Percentiles rank a stretch among this genome's conserved stretches.
These are phyloP conservation scores for Nothomitra cinnamomea DNA, from an alignment of 2,329 filamentous ascomycete species.

Conservation along the genomic window DNA sequence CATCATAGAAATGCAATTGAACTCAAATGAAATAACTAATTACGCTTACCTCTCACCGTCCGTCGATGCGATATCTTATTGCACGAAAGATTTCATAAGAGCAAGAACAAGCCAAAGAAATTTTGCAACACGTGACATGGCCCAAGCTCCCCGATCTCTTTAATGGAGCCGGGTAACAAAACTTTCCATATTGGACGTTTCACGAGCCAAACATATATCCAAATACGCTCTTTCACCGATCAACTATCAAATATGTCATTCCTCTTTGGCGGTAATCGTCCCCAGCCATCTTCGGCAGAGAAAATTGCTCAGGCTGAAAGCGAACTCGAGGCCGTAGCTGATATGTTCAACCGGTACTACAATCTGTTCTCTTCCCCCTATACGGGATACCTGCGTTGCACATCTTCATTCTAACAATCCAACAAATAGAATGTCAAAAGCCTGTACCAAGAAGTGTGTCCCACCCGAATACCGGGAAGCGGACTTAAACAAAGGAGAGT, in stretches of 20 bases:
- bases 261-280: conserved; percentile 44
- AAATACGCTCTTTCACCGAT: not conserved
- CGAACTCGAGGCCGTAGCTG: conserved; percentile 92
- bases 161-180: not conserved
- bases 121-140: conserved; percentile 7
- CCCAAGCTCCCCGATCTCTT: conserved; percentile 17
- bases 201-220: not conserved
- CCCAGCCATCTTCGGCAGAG: conserved; percentile 84
- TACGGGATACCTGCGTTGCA: not conserved
- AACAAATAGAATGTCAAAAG: no score
- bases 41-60: not conserved
- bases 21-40: not conserved
- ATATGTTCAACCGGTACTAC: conserved; percentile 92
- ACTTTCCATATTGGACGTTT: not conserved
- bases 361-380: not conserved
- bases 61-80: no score
- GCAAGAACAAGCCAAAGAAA: not conserved
- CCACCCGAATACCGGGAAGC: conserved; percentile 83
- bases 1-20: conserved; percentile 21
- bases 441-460: conserved; percentile 83
- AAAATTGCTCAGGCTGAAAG: conserved; percentile 94
- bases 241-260: conserved; percentile 43
- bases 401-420: no score
- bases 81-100: not conserved
- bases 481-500: conserved; percentile 97